These are phyloP conservation scores for Xylaria venustula DNA, from an alignment of 495 filamentous ascomycete genomes.

Conservation along the genomic window DNA sequence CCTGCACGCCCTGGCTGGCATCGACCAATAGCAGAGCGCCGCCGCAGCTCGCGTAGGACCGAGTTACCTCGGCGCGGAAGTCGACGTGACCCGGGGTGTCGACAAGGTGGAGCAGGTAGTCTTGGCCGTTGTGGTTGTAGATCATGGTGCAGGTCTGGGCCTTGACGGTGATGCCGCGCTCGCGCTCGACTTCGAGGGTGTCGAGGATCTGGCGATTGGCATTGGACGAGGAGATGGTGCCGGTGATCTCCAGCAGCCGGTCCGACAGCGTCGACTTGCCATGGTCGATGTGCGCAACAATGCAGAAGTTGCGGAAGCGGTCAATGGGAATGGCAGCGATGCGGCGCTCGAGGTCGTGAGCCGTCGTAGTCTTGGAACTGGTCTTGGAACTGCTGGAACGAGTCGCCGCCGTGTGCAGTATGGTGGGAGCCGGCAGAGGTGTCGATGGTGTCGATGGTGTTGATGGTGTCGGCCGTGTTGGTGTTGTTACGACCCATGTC, in stretches of 20 bases:
- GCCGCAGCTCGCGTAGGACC: conserved; percentile 93
- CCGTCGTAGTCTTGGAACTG: neutral
- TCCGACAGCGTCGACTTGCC: conserved; percentile 94
- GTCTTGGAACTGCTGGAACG: conserved; percentile 19
- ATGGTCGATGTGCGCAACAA: conserved; percentile 98
- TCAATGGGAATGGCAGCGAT: conserved; percentile 88
- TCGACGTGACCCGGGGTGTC: conserved; percentile 98
- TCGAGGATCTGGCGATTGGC: conserved; percentile 94
- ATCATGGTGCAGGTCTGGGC: conserved; percentile 98
- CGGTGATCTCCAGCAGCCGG: conserved; percentile 88
- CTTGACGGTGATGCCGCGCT: conserved; percentile 97
- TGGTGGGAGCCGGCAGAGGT: no score
- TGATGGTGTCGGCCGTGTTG: no score
- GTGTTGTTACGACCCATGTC: no score
- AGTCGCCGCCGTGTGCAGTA: no score
- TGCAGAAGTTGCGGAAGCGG: conserved; percentile 94
- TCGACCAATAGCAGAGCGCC: conserved; percentile 91
- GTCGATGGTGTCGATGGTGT: no score
- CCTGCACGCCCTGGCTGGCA: conserved; percentile 88
- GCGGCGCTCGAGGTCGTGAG: conserved; percentile 75
- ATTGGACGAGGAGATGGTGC: conserved; percentile 77
- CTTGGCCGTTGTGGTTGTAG: conserved; percentile 78
- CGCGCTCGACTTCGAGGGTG: conserved; percentile 93
- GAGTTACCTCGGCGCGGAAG: conserved; percentile 91
- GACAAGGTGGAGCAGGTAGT: conserved; percentile 92